Conservation (phyloP, 169 alveolate species). For the Cryptosporidium felis region DNA sequence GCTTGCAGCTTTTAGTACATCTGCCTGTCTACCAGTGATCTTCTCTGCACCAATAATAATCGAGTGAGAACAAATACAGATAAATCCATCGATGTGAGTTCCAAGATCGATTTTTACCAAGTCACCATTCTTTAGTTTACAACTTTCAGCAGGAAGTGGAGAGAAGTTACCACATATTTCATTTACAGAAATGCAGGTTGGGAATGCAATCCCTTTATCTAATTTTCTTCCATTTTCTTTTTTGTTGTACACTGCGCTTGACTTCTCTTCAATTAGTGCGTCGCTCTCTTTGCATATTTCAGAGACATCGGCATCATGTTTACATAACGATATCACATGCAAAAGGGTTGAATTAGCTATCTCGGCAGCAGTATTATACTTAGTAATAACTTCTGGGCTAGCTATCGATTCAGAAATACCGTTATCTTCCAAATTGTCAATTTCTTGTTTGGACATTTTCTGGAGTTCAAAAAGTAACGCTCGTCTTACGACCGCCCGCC, state of each 20-base stretch:
- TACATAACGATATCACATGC: constrained; percentile 74
- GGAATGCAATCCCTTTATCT: constrained; percentile 96
- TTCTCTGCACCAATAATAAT: constrained; percentile 76
- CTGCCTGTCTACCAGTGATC: constrained; percentile 75
- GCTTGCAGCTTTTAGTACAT: constrained; percentile 88
- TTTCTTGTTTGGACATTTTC: not conserved
- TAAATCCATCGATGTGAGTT: constrained; percentile 93
- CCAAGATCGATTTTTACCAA: constrained; percentile 91
- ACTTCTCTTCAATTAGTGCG: constrained; percentile 78
- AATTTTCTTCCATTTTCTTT: constrained; percentile 83
- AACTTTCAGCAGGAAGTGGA: constrained; percentile 85
- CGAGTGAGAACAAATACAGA: constrained; percentile 90
- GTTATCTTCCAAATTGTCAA: not conserved
- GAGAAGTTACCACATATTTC: constrained; percentile 93
- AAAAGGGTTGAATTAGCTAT: constrained; percentile 79
- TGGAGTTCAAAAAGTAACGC: not conserved
- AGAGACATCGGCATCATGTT: constrained; percentile 83
- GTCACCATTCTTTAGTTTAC: constrained; percentile 87
- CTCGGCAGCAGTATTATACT: constrained; percentile 84
- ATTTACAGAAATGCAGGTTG: constrained; percentile 95
- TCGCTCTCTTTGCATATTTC: constrained; percentile 81
- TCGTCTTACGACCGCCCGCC: constrained; percentile 10
- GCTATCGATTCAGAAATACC: constrained; percentile 31
- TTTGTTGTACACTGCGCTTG: constrained; percentile 72
- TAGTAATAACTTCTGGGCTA: constrained; percentile 81